These are phyloP conservation scores for Fusarium agapanthi DNA, from an alignment of 2,329 filamentous ascomycete species.

Conservation along the genomic window DNA sequence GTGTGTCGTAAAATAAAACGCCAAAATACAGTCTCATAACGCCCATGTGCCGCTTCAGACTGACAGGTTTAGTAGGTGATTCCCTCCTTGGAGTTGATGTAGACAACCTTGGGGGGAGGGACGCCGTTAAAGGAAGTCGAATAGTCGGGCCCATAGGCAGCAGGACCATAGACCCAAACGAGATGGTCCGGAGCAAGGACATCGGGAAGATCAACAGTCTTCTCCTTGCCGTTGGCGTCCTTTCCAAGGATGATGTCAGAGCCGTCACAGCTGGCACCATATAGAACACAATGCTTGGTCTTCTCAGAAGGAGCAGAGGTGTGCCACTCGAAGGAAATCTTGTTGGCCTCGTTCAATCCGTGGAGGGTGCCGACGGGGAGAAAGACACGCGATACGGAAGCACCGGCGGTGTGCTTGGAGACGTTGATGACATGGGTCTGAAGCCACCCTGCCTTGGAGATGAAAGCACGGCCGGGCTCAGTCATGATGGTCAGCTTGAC, in stretches of 20 bases:
- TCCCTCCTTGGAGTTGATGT: background rate
- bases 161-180: background rate
- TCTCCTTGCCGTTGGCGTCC: background rate
- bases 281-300: background rate
- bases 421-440: background rate
- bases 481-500: background rate
- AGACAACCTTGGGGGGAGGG: background rate
- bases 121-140: background rate
- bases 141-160: background rate
- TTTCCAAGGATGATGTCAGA: background rate
- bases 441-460: background rate
- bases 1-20: background rate
- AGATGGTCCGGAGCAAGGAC: background rate
- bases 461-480: background rate
- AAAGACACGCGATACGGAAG: background rate
- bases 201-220: background rate
- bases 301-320: background rate
- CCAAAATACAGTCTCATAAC: no score
- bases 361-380: background rate
- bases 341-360: background rate
- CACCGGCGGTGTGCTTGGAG: background rate
- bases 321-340: background rate
- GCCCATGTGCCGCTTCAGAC: rapidly evolving
- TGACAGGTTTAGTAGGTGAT: background rate
- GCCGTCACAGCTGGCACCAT: background rate